Evolutionary conservation across 768 basidiomycete species (phyloP), one percentile per base, ranked within the genome.

Genomic region (Astraeus odoratus): DNA sequence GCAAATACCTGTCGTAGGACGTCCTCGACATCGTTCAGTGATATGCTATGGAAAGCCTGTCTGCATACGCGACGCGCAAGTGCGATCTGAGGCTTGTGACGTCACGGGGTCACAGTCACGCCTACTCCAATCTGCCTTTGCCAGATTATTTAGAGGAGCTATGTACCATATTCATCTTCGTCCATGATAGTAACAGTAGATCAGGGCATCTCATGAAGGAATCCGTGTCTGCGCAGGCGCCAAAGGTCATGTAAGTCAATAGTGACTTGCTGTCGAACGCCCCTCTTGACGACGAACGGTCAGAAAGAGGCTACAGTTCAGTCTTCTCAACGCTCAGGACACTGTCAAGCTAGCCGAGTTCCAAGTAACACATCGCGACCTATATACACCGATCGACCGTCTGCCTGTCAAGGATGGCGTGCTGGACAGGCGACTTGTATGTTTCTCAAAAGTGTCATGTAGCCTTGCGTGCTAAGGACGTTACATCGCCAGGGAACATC

Each of bases 261-360:
- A 9, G 8, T 12, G 3, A 15, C 13, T 29, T 20, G 25, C 18
- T 5, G 9, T 41, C 2, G 23, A 22, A 22, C 20, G 31, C 36
- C 31, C 15, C 3, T 43, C 46, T 37, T 50, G 38, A 57, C 31
- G n/a, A 51, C 39, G 19, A 48, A 38, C 33, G 34, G 27, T 45
- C 61, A 96, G 94, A 57, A 97, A 97, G 72, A 83, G 89, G 63
- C 77, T 99, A 25, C 96, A 98, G 72, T 99, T 98, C 67, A 87
- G 87, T 62, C 77, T 95, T 41, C 74, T 99, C 54, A 89, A 84
- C 64, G 84, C 90, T 23, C 93, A 97, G 65, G 94, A 98, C 59
- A 87, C 95, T 4, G 96, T 98, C 55, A 86, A 85, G 60, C 78
- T 97, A 46, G 87, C 96, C 8, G 95, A 99, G 65, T 96, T 95